Evolutionary conservation across 2,329 filamentous ascomycete species (phyloP), one percentile per base, ranked within the genome.

Genomic region (Trichophyton equinum): DNA sequence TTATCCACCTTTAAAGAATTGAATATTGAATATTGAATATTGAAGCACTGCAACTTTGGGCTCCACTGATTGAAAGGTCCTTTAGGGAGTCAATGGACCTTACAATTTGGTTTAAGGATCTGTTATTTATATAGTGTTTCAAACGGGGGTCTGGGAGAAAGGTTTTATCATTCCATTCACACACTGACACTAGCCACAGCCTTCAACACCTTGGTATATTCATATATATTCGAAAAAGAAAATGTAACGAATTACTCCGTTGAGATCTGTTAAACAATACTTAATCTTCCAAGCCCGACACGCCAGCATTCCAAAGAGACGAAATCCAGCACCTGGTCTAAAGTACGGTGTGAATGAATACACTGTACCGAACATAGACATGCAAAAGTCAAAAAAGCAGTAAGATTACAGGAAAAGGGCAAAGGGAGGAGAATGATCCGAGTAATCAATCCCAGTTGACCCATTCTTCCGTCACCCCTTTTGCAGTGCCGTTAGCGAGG

Each of bases 401-500:
- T 53, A 53, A 53, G 44, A 38, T 38, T 55, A 36, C 51, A 55
- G 46, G 18, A 36, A 55, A 55, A 33, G 33, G 25, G 11, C 25
- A 25, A 30, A 3, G 7, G 15, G 8, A 5, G 49, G n/a, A 55
- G 25, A n/a, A 1, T 38, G 4, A 44, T 7, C n/a, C 33, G 18
- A 20, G 18, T 5, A 18, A 55, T 69, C 58, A 74, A 61, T 75
- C 73, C 74, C 74, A 75, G 53, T 75, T 68, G 6, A 71, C 69
- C 74, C 74, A 76, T 64, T 74, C 73, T 61, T 74, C 51, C 51
- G 5, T 44, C 15, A 15, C 11, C 13, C 40, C 36, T n/a, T 57
- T 42, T 42, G 7, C 40, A 44, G 25, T 15, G 13, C 20, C 20
- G 18, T 42, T 42, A 44, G 55, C 1, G 7, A n/a, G 22, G 13